Conservation (phyloP, 176 grass and related monocot genomes). For the Carex parvula region DNA sequence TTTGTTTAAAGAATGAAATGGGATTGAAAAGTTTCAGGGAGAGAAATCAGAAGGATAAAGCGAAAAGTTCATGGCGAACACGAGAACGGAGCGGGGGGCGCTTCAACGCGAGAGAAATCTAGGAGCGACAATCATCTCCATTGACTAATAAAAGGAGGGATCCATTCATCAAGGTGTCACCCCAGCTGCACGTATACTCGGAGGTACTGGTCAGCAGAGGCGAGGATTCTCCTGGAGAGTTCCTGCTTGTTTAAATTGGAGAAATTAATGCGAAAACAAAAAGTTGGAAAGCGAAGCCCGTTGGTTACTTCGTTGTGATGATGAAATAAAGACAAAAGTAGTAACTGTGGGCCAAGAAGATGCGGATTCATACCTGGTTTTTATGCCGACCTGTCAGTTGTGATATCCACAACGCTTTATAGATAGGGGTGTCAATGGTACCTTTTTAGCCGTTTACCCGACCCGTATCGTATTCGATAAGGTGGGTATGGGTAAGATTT, state of each 20-base stretch:
- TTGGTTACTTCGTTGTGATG: neutral
- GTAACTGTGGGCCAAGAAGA: neutral
- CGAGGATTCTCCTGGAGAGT: neutral
- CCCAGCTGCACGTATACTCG: neutral
- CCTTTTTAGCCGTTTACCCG: no score
- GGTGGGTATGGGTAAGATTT: no score
- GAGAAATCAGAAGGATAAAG: neutral
- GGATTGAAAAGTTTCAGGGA: neutral
- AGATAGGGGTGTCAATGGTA: no score
- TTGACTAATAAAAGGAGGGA: neutral
- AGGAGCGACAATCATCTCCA: neutral
- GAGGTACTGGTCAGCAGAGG: neutral
- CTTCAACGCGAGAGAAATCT: neutral
- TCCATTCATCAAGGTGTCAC: neutral
- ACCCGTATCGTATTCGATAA: no score
- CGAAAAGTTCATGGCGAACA: constrained; percentile 6
- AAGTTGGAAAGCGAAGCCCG: neutral
- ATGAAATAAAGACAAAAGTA: neutral
- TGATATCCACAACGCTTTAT: no score
- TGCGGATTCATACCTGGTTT: neutral
- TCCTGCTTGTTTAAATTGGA: neutral
- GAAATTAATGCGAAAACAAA: neutral
- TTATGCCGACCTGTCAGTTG: no score
- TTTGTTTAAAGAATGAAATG: neutral
- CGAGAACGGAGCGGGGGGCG: neutral